Base-by-base conservation (phyloP, 2,329 filamentous ascomycete genomes). In the Ophidiomyces ophidiicola region DNA sequence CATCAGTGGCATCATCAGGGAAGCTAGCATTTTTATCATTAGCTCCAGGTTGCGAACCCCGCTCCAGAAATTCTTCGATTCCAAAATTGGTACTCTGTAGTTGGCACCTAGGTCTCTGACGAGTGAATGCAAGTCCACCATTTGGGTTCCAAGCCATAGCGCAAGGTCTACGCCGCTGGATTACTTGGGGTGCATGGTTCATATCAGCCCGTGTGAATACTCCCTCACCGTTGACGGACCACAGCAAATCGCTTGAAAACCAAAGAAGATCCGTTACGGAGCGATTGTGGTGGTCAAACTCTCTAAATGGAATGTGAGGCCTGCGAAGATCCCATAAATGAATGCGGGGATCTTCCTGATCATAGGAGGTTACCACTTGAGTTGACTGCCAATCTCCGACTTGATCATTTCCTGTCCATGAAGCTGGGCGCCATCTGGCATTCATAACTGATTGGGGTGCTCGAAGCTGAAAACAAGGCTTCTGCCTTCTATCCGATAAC, bases 311-410 rank as follows among this genome's bases (percentile, higher is more conserved):
- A n/a, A 79, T 57, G 48, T 69, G 64, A 4, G 74, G 73, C 23
- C 76, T 66, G 25, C 73, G 69, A 46, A 79, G 68, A 53, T 80
- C 76, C 76, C 76, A 80, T 3, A 79, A 57, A 49, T 79, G 76
- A 38, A 78, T 61, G 23, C 70, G 61, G 0, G 75, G 67, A 51
- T 78, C 72, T 45, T 75, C 68, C 36, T 71, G 66, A 50, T 77
- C 71, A 52, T 79, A 79, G 4, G 71, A 70, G 2, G 75, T 76
- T 26, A 72, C 72, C 18, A 80, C 52, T 48, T 79, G 74, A 6
- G 71, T 78, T 42, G 71, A 75, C 48, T 76, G 71, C 60, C 72
- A 73, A 29, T 66, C 63, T 21, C 69, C 69, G 19, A 66, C 67
- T 19, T 67, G 58, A 17, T 63, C 61, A 42, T 72, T 68, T 12